A percentile compares a stretch with the other conserved stretches of the same genome.
phyloP scores from a whole-genome alignment of 257 asterid genomes.

The Penstemon davidsonii region DNA sequence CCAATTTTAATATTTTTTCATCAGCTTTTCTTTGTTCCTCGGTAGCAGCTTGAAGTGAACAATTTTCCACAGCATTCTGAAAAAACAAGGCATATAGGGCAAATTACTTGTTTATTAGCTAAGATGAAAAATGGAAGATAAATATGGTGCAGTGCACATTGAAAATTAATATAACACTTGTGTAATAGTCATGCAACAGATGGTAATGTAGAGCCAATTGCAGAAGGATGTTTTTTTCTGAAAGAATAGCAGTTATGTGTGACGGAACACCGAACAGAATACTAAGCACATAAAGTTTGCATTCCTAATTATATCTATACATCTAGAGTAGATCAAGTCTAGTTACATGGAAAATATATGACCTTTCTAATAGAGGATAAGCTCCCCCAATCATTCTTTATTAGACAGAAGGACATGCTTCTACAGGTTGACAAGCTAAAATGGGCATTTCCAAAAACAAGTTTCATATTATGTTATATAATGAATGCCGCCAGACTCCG shows the following conservation, averaged over 20 bases:
- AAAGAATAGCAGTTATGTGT: slow-evolving; percentile 10
- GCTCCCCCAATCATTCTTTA: background rate
- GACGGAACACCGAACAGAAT: background rate
- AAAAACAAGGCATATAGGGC: slow-evolving; percentile 21
- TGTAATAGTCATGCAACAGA: background rate
- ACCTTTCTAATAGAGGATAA: background rate
- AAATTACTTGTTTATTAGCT: slow-evolving; percentile 17
- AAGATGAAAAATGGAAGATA: slow-evolving; percentile 16
- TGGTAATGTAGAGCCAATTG: slow-evolving; percentile 1
- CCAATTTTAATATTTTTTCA: slow-evolving; percentile 65
- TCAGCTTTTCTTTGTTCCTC: slow-evolving; percentile 69
- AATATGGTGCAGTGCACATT: slow-evolving; percentile 15
- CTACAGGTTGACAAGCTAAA: background rate
- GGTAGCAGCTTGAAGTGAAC: slow-evolving; percentile 59
- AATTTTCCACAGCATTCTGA: slow-evolving; percentile 76
- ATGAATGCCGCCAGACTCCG: background rate
- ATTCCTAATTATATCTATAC: background rate
- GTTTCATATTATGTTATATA: background rate
- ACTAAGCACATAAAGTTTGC: slow-evolving; percentile 6
- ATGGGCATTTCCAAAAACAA: slow-evolving; percentile 6
- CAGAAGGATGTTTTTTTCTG: slow-evolving; percentile 9
- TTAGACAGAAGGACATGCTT: slow-evolving; percentile 6
- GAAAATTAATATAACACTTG: background rate
- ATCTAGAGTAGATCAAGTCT: background rate
- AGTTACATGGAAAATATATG: slow-evolving; percentile 9